Conservation (phyloP, 2,329 filamentous ascomycete genomes). For the Stenocarpella maydis region DNA sequence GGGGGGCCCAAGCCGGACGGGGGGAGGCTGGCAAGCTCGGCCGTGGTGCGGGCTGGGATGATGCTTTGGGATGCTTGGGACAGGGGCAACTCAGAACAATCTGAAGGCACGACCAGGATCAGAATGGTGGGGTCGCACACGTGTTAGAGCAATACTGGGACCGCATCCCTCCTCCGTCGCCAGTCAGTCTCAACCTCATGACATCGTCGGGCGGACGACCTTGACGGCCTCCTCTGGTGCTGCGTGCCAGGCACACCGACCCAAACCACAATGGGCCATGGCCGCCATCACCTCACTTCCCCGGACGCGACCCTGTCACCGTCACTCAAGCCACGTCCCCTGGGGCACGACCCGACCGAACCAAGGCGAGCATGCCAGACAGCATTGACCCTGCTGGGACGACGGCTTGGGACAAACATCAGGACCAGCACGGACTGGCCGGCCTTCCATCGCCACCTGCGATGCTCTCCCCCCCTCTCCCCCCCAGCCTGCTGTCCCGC, state of each 20-base stretch:
- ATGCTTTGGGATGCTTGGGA: slow-evolving; percentile 19
- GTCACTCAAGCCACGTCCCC: slow-evolving; percentile 8
- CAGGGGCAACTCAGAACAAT: too few species aligned
- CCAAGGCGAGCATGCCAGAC: slow-evolving; percentile 6
- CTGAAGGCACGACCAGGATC: slow-evolving; percentile 15
- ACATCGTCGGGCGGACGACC: slow-evolving; percentile 4
- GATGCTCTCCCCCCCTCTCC: neutral
- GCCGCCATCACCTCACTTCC: neutral
- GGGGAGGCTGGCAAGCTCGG: slow-evolving; percentile 27
- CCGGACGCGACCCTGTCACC: slow-evolving; percentile 21
- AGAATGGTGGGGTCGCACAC: slow-evolving; percentile 37
- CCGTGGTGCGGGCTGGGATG: slow-evolving; percentile 1
- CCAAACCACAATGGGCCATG: slow-evolving; percentile 21
- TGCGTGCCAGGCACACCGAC: slow-evolving; percentile 24
- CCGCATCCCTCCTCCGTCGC: slow-evolving; percentile 20
- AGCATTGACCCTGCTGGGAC: slow-evolving; percentile 15
- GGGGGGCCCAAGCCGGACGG: slow-evolving; percentile 15
- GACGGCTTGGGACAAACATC: neutral
- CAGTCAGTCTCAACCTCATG: slow-evolving; percentile 22
- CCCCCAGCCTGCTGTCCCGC: neutral
- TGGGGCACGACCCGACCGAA: neutral
- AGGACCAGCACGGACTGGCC: too few species aligned
- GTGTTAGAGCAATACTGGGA: slow-evolving; percentile 37
- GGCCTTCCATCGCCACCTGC: neutral
- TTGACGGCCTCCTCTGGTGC: neutral